phyloP scores from a whole-genome alignment of 108 stramenopile species.

The Aurantiochytrium sp. region DNA sequence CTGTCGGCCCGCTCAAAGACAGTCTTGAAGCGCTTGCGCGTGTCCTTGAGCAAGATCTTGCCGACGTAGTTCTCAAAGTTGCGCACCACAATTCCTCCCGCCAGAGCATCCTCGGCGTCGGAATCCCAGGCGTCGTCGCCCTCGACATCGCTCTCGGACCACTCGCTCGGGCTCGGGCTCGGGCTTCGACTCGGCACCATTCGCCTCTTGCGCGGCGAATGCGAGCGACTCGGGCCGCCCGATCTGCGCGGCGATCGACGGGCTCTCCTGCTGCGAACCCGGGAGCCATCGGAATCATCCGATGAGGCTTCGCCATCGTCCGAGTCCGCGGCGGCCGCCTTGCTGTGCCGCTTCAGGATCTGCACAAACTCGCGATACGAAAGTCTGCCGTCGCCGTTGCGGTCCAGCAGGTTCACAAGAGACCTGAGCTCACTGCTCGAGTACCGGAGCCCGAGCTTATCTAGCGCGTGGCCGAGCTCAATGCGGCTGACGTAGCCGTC shows the following conservation, averaged over 20 bases:
- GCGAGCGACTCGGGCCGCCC: too few relatives aligned
- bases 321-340: neutral
- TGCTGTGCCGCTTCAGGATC: neutral
- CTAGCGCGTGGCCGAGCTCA: neutral
- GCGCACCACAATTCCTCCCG: neutral
- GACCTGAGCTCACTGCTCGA: neutral
- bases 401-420: neutral
- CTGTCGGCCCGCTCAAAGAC: neutral
- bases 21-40: neutral
- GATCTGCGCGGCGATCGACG: too few relatives aligned
- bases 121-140: neutral
- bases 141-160: neutral
- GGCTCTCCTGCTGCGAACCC: neutral
- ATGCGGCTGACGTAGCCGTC: neutral
- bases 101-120: neutral
- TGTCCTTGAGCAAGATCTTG: neutral
- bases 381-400: neutral
- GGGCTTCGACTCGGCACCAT: neutral
- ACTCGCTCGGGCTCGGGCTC: neutral
- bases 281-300: neutral
- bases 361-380: neutral
- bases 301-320: neutral
- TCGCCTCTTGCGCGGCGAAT: too few relatives aligned
- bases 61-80: constrained; percentile 11
- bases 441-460: neutral